Evolutionary conservation across 108 stramenopile species (phyloP).

Genomic region (Skeletonema potamos): DNA sequence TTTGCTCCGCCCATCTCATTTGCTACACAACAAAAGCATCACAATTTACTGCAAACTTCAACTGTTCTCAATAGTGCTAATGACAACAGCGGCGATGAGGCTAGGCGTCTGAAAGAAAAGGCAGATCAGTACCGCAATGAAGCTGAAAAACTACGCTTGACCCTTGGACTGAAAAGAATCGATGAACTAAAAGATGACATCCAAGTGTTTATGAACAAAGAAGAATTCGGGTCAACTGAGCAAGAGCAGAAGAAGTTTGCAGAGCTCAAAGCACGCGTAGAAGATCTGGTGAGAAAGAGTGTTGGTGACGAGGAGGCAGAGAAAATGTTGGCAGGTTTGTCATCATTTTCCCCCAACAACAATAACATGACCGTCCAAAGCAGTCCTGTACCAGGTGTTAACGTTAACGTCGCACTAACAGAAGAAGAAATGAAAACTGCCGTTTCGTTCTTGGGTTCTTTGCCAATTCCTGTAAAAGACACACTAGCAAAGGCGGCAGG

Average conservation of each 20-base stretch:
- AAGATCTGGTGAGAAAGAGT: constrained; percentile 22
- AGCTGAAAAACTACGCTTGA: constrained; percentile 27
- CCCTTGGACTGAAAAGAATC: constrained; percentile 25
- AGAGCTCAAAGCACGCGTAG: constrained; percentile 19
- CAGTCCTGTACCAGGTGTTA: background rate
- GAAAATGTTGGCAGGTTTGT: constrained; percentile 14
- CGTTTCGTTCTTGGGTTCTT: constrained; percentile 5
- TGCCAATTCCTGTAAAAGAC: constrained; percentile 22
- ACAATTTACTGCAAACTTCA: background rate
- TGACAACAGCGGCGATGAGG: constrained; percentile 14
- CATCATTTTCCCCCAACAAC: constrained; percentile 10
- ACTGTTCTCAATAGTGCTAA: background rate
- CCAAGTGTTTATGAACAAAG: constrained; percentile 1
- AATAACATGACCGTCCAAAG: background rate
- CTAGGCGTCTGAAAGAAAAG: constrained; percentile 45
- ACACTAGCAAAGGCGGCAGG: constrained; percentile 25
- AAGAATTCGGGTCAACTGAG: background rate
- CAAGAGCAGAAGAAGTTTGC: constrained; percentile 5
- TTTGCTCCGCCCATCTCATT: background rate
- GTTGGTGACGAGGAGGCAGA: constrained; percentile 28
- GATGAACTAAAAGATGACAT: constrained; percentile 25
- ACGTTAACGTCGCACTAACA: background rate
- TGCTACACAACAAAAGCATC: background rate
- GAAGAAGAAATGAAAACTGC: constrained; percentile 29
- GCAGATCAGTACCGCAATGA: constrained; percentile 27